Conservation (phyloP, 2,329 filamentous ascomycete genomes). For the Leptographium lundbergii region DNA sequence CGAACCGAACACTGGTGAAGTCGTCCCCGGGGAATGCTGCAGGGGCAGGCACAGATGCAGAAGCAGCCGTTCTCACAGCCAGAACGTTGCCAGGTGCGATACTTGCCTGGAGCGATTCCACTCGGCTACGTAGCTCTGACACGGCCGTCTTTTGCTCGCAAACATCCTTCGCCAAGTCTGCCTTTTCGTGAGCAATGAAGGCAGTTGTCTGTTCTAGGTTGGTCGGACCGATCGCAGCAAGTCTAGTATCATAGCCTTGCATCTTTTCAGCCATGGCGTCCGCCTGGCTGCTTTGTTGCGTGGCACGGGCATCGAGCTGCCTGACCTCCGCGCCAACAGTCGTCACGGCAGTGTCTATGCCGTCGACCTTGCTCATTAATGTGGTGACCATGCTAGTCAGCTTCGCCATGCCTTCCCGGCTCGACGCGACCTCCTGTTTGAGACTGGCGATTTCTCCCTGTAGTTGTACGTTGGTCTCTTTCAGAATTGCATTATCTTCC, state of each 20-base stretch:
- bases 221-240: constrained; percentile 1
- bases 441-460: neutral
- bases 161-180: neutral
- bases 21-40: constrained; percentile 10
- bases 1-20: constrained; percentile 7
- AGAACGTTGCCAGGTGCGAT: neutral
- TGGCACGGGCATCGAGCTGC: neutral
- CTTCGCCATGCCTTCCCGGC: neutral
- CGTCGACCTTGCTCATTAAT: neutral
- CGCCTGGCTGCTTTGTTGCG: neutral
- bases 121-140: neutral
- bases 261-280: neutral
- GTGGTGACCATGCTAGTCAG: neutral
- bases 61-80: neutral
- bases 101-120: neutral
- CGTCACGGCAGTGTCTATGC: neutral
- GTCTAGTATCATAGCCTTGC: neutral
- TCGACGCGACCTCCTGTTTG: neutral
- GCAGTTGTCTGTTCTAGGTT: neutral
- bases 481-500: neutral
- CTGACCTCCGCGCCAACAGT: neutral
- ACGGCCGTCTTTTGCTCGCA: neutral
- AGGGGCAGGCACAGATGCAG: neutral
- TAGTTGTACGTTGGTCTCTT: neutral
- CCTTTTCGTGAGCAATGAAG: constrained; percentile 1